Conservation (phyloP, 2,329 filamentous ascomycete species). For the Ploettnerulaceae sp. region DNA sequence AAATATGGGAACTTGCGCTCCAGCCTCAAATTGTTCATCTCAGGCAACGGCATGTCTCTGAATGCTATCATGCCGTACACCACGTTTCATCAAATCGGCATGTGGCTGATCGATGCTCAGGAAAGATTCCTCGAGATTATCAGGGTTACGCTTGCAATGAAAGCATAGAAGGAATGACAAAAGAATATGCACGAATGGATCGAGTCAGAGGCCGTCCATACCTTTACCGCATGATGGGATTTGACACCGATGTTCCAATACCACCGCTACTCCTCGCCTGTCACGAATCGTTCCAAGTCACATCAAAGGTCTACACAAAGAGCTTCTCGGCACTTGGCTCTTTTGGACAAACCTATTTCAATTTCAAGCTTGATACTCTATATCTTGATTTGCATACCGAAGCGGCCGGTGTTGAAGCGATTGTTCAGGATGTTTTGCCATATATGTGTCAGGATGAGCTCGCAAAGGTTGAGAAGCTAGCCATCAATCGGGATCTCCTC, state of each 20-base stretch:
- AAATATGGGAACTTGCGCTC: neutral
- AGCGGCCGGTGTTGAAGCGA: neutral
- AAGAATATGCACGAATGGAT: neutral
- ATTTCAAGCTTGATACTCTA: constrained; percentile 3
- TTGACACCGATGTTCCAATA: neutral
- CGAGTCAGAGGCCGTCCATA: constrained; percentile 6
- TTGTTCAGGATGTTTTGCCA: constrained; percentile 5
- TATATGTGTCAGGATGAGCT: constrained; percentile 7
- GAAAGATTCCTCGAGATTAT: neutral
- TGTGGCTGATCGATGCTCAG: neutral
- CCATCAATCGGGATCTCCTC: neutral
- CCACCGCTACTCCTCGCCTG: neutral
- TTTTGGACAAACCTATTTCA: constrained; percentile 2
- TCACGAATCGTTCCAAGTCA: constrained; percentile 1
- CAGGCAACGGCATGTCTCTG: neutral
- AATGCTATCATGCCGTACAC: constrained; percentile 3
- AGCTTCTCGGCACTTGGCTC: constrained; percentile 6
- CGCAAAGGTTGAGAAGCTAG: constrained; percentile 2
- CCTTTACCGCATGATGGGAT: neutral
- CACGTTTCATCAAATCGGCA: constrained; percentile 1
- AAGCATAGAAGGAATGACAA: neutral
- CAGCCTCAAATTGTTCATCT: neutral
- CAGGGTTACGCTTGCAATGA: neutral
- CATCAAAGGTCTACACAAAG: constrained; percentile 1
- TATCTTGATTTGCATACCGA: neutral